phyloP scores from a whole-genome alignment of 768 basidiomycete genomes.

The Thelephora aurantiotincta region DNA sequence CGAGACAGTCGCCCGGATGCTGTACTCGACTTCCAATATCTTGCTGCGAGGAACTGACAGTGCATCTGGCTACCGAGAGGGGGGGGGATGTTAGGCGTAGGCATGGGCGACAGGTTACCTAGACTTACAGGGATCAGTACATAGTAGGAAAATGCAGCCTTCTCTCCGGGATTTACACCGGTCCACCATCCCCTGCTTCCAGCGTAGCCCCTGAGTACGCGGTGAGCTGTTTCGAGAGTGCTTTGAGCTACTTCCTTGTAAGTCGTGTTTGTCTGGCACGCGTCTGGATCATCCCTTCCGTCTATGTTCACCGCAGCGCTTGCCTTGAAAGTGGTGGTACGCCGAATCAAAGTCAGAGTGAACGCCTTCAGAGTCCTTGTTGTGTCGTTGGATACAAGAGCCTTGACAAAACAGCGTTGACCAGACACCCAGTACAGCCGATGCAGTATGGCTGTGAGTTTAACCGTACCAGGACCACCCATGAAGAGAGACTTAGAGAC shows the following conservation, averaged over 20 bases:
- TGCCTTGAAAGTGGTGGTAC: slow-evolving; percentile 52
- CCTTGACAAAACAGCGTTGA: slow-evolving; percentile 54
- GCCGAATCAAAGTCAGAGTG: slow-evolving; percentile 47
- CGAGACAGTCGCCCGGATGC: slow-evolving; percentile 47
- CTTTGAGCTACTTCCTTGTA: slow-evolving; percentile 54
- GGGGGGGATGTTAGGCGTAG: neutral
- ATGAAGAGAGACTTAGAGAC: slow-evolving; percentile 41
- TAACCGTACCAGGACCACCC: slow-evolving; percentile 45
- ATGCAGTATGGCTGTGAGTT: slow-evolving; percentile 51
- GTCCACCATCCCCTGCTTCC: slow-evolving; percentile 87
- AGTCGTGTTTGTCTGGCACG: slow-evolving; percentile 47
- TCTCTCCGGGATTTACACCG: slow-evolving; percentile 54
- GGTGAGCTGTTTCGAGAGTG: slow-evolving; percentile 50
- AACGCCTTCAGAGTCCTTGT: slow-evolving; percentile 53
- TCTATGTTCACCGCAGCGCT: slow-evolving; percentile 23
- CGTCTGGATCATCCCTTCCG: slow-evolving; percentile 31
- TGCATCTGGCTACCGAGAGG: slow-evolving; percentile 41
- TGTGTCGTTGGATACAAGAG: slow-evolving; percentile 54
- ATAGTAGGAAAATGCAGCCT: slow-evolving; percentile 49
- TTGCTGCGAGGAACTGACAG: slow-evolving; percentile 53
- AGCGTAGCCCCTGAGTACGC: slow-evolving; percentile 49
- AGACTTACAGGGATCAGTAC: slow-evolving; percentile 63
- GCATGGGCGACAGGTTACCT: neutral
- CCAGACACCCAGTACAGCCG: slow-evolving; percentile 75
- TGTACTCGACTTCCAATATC: slow-evolving; percentile 67